Base-by-base conservation (phyloP, 495 filamentous ascomycete genomes). In the Penicillium chermesinum region DNA sequence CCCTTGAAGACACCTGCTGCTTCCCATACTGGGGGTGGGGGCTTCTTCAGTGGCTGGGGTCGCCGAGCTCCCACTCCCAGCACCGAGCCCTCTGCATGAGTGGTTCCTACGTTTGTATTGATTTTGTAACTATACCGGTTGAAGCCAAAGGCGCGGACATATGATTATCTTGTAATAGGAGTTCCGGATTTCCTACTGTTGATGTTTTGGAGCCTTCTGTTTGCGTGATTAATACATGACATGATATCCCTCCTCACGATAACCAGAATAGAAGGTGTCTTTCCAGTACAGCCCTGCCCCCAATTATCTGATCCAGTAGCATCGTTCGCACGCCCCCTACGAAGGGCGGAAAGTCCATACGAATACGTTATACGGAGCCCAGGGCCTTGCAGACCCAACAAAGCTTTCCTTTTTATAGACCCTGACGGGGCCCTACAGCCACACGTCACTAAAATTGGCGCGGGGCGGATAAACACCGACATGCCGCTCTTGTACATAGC, bases 41-140 rank as follows among this genome's bases (percentile, higher is more conserved):
- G 77, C 7, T 80, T 80, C 50, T 80, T 79, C 53, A 77, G 75
- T 50, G 76, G 76, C 16, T 81, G 78, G 78, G 76, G 76, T 4
- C 69, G 78, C 55, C 65, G 74, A 46, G 58, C 67, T 44, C 60
- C 64, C 3, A n/a, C n/a, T n/a, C 57, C 66, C 4, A 58, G 48
- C 40, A 50, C 50, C 33, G 61, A 66, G 25, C 15, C 47, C 10
- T 41, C 60, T 2, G 33, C 18, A 41, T 53, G 38, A 45, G 10
- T 27, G 12, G 27, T 7, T 45, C 12, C 14, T 37, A 35, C 46
- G n/a, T 37, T 21, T 25, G 21, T 38, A 15, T 18, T 13, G 13
- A 37, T 38, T n/a, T n/a, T n/a, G n/a, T n/a, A n/a, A n/a, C n/a
- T n/a, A n/a, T n/a, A n/a, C n/a, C n/a, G n/a, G n/a, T n/a, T n/a